Base-by-base conservation (phyloP, 768 basidiomycete genomes). In the Suillus tomentosus region DNA sequence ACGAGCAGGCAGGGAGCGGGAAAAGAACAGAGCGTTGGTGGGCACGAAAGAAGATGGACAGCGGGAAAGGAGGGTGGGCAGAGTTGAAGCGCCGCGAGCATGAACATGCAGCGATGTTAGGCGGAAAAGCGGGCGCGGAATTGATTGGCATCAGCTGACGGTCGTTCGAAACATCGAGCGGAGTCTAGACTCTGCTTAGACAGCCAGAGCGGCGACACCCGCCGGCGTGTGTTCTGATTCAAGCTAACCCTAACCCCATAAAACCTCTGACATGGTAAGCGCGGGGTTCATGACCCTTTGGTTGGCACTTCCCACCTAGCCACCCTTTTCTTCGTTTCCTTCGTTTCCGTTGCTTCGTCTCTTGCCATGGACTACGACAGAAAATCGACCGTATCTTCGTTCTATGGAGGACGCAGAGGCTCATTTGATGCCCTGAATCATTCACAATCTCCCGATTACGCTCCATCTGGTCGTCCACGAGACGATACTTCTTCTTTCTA, bases 301-400 rank as follows among this genome's bases (percentile, higher is more conserved):
- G 57, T 36, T 45, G 13, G 7, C n/a, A 34, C 53, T 71, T 67
- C 67, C 60, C 71, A 70, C 67, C 60, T 15, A 43, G 36, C 37
- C 47, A 50, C 54, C 39, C 57, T 59, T 65, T 57, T 40, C 36
- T 40, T 65, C 55, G 59, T 40, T 40, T 59, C 43, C 37, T 48
- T 62, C 34, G 34, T 65, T 45, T 48, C 60, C 34, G 34, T 62
- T 45, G 43, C 56, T 40, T 43, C 27, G 34, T 39, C 60, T 22
- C 48, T 13, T 31, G 63, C 15, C 55, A 92, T 91, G 91, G 91
- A 92, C 67, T 81, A 84, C 70, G 91, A 92, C 78, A 84, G 89
- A 71, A 91, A 89, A 76, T 91, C 92, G 5, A 84, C 84, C 1
- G 88, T 90, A 5, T 92, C 91, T 10, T 92, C 91, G 4, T 93